A percentile compares a stretch with the other conserved stretches of the same genome.
These are phyloP conservation scores for Candida sakaeoensis DNA, from an alignment of 805 yeast species.

Conservation along the genomic window DNA sequence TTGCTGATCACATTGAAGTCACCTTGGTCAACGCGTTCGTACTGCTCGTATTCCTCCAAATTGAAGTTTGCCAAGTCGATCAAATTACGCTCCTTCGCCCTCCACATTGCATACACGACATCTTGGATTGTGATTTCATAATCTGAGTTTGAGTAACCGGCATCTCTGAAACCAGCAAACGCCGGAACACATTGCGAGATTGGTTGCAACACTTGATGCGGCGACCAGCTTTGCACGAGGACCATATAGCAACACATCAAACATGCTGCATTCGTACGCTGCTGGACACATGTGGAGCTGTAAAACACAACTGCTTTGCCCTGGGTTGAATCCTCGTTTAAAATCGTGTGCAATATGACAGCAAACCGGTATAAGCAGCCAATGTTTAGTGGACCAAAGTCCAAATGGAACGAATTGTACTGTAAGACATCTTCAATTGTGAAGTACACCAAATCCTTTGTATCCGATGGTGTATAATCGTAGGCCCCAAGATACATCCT, in stretches of 20 bases:
- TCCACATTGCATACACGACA: conserved; percentile 93
- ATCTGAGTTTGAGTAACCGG: conserved; percentile 95
- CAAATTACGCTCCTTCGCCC: conserved; percentile 90
- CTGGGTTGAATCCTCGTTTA: conserved; percentile 79
- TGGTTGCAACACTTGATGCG: conserved; percentile 95
- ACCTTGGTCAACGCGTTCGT: conserved; percentile 95
- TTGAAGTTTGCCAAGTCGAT: conserved; percentile 83
- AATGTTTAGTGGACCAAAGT: conserved; percentile 93
- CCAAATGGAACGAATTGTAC: conserved; percentile 92
- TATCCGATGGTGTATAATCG: conserved; percentile 74
- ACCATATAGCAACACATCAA: conserved; percentile 92
- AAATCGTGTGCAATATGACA: conserved; percentile 84
- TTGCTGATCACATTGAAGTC: conserved; percentile 90
- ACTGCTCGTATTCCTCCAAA: conserved; percentile 89
- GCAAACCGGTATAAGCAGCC: conserved; percentile 95
- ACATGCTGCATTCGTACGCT: conserved; percentile 92
- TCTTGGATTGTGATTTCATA: conserved; percentile 92
- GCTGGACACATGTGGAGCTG: conserved; percentile 75
- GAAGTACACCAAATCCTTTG: conserved; percentile 73
- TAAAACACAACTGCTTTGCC: conserved; percentile 89
- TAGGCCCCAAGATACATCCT: conserved; percentile 89
- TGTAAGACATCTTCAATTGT: conserved; percentile 91
- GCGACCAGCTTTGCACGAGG: conserved; percentile 94
- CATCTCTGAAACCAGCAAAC: conserved; percentile 92
- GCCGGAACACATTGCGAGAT: conserved; percentile 90